These are phyloP conservation scores for Aegilops sharonensis DNA, from an alignment of 176 grass and related monocot genomes.

Conservation along the genomic window DNA sequence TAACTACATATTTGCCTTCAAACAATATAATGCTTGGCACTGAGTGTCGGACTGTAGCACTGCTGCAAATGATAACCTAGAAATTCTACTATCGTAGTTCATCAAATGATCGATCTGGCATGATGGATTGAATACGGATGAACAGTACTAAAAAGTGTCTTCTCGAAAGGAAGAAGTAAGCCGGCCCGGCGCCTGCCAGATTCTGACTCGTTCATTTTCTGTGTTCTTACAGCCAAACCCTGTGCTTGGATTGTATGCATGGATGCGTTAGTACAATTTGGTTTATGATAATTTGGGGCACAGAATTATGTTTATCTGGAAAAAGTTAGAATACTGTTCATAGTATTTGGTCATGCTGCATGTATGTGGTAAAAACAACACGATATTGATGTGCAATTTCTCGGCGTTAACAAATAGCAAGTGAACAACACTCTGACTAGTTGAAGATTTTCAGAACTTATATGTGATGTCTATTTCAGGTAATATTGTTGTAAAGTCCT, in stretches of 20 bases:
- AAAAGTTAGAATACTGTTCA: not conserved
- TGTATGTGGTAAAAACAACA: not conserved
- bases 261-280: not conserved
- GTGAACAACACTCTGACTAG: not conserved
- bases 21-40: not conserved
- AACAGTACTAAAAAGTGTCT: not conserved
- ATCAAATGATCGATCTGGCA: not conserved
- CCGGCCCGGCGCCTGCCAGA: not conserved
- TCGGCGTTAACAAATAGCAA: not conserved
- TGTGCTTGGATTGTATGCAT: not conserved
- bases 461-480: conserved; percentile 4
- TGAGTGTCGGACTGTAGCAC: not conserved
- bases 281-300: not conserved
- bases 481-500: not conserved
- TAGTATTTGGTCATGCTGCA: not conserved
- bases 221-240: not conserved
- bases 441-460: not conserved
- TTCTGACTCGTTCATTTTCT: conserved; percentile 20
- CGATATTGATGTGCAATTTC: not conserved
- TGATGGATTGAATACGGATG: not conserved
- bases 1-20: not conserved
- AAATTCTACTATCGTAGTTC: not conserved
- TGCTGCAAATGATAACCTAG: not conserved
- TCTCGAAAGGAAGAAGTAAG: not conserved
- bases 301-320: not conserved